A percentile compares a stretch with the other conserved stretches of the same genome.
Evolutionary conservation across 2,329 filamentous ascomycete species (phyloP).

Genomic region (Diaporthe longicolla): DNA sequence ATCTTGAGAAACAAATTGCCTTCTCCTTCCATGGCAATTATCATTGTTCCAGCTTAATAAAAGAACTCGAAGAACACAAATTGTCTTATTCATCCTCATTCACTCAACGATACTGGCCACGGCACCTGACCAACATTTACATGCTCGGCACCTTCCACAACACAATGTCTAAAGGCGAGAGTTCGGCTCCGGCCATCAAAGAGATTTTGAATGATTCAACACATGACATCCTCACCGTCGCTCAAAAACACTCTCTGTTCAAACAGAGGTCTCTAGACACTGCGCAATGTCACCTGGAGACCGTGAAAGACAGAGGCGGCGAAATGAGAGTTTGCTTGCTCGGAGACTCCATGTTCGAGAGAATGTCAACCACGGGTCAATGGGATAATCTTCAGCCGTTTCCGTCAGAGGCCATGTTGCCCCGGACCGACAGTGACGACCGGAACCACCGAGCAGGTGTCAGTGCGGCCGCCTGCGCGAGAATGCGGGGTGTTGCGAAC

Average conservation of each 20-base stretch:
- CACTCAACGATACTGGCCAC: not conserved
- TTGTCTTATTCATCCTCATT: not conserved
- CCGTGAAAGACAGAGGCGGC: not conserved
- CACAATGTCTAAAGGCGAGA: not conserved
- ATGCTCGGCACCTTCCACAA: too few species aligned
- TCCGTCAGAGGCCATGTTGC: slow-evolving; percentile 39
- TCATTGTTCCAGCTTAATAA: too few species aligned
- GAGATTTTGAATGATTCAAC: too few species aligned
- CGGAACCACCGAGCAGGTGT: not conserved
- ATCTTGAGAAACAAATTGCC: too few species aligned
- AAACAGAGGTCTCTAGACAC: slow-evolving; percentile 19
- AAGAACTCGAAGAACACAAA: too few species aligned
- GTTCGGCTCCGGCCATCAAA: not conserved
- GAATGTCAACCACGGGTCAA: slow-evolving; percentile 45
- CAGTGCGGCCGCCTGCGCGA: not conserved
- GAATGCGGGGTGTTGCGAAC: slow-evolving; percentile 42
- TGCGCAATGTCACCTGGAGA: not conserved
- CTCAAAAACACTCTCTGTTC: not conserved
- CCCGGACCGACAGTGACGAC: not conserved
- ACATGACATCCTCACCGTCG: not conserved
- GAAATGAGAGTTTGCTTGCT: slow-evolving; percentile 39
- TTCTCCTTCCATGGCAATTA: too few species aligned
- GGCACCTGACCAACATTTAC: too few species aligned
- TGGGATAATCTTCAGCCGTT: slow-evolving; percentile 42
- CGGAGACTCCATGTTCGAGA: slow-evolving; percentile 48